Evolutionary conservation across 2,329 filamentous ascomycete species (phyloP).

Genomic region (Pyrenochaeta sp.): DNA sequence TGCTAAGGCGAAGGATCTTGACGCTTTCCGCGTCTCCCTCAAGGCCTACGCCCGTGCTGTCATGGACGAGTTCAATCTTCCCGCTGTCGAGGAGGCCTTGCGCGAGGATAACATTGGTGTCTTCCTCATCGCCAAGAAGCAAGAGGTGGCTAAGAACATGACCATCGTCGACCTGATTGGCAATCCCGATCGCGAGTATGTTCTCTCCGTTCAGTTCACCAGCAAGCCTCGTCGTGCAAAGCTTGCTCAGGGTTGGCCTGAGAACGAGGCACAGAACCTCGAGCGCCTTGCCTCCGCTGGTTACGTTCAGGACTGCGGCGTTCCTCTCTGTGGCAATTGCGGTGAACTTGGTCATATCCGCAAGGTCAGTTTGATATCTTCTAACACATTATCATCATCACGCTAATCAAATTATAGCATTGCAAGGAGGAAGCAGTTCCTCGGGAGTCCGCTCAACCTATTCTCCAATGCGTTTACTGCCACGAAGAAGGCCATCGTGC

Average conservation of each 20-base stretch:
- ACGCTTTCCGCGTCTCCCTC: conserved; percentile 56
- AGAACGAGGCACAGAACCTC: conserved; percentile 65
- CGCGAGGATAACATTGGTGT: conserved; percentile 56
- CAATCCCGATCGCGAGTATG: conserved; percentile 68
- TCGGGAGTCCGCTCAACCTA: conserved; percentile 48
- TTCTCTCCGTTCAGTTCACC: conserved; percentile 68
- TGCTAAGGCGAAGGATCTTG: conserved; percentile 58
- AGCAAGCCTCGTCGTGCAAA: conserved; percentile 60
- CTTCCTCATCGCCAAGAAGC: conserved; percentile 61
- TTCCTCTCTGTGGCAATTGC: conserved; percentile 70
- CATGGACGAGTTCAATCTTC: conserved; percentile 49
- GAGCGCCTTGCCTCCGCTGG: conserved; percentile 71
- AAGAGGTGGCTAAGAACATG: conserved; percentile 52
- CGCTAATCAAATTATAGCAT: conserved; percentile 40
- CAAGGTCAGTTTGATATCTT: conserved; percentile 38
- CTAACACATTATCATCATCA: too few species aligned
- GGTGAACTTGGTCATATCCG: conserved; percentile 67
- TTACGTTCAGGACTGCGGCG: conserved; percentile 65
- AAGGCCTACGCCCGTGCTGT: conserved; percentile 59
- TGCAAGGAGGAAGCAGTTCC: conserved; percentile 68
- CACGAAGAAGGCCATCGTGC: conserved; percentile 69
- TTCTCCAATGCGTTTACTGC: conserved; percentile 72
- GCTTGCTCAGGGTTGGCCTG: conserved; percentile 68
- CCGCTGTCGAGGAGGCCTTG: conserved; percentile 59
- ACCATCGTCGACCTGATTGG: conserved; percentile 63